phyloP scores from a whole-genome alignment of 352 stramenopile genomes.

The Globisporangium takayamanum region DNA sequence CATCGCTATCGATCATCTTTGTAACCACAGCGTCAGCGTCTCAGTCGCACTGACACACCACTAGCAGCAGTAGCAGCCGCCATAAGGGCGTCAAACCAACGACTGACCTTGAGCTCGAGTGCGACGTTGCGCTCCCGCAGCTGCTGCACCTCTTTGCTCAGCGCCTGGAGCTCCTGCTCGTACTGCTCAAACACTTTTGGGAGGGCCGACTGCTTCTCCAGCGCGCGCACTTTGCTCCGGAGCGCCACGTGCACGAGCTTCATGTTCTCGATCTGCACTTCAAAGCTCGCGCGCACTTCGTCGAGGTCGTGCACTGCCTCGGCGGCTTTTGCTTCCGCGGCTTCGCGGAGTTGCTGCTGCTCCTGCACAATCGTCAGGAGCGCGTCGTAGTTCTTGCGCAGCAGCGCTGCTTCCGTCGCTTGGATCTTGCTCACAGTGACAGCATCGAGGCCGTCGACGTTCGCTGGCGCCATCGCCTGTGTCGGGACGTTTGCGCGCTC shows the following conservation, averaged over 20 bases:
- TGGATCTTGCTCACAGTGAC: constrained; percentile 44
- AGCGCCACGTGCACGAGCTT: constrained; percentile 58
- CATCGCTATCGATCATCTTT: constrained; percentile 12
- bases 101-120: constrained; percentile 49
- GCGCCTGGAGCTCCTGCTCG: constrained; percentile 47
- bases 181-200: constrained; percentile 68
- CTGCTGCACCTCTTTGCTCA: constrained; percentile 50
- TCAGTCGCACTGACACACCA: neutral
- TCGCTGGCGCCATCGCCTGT: constrained; percentile 28
- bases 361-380: constrained; percentile 71
- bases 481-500: constrained; percentile 20
- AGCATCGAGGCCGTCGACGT: constrained; percentile 49
- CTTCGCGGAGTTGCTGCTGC: constrained; percentile 56
- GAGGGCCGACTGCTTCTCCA: constrained; percentile 44
- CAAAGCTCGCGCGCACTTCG: constrained; percentile 43
- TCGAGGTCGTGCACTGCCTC: constrained; percentile 48
- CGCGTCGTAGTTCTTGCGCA: constrained; percentile 76
- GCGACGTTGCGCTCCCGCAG: constrained; percentile 54
- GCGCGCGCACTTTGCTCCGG: constrained; percentile 54
- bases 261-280: constrained; percentile 74
- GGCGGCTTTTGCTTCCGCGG: constrained; percentile 29
- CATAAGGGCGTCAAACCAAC: neutral
- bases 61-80: neutral
- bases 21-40: neutral
- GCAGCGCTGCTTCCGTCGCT: constrained; percentile 46